These are phyloP conservation scores for Exophiala dermatitidis DNA, from an alignment of 2,329 filamentous ascomycete genomes.

Conservation along the genomic window DNA sequence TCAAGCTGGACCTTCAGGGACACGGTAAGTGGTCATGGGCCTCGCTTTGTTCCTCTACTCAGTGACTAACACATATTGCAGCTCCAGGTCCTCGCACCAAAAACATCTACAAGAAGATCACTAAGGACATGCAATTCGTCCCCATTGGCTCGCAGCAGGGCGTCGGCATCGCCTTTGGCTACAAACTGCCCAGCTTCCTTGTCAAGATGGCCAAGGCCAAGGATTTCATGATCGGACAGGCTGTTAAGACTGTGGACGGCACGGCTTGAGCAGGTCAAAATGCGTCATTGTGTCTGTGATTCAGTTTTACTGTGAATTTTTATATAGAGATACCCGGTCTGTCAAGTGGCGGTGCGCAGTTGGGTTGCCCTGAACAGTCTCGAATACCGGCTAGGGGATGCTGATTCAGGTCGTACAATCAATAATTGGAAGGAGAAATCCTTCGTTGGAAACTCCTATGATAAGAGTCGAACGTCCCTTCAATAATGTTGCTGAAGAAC, in stretches of 20 bases:
- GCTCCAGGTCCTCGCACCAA: conserved; percentile 27
- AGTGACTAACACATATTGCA: conserved; percentile 9
- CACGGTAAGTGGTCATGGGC: conserved; percentile 16
- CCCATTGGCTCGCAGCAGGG: conserved; percentile 36
- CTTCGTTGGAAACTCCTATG: too few species aligned
- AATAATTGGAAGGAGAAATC: too few species aligned
- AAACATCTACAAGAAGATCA: conserved; percentile 31
- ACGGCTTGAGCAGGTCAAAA: conserved; percentile 16
- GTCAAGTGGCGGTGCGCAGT: not conserved
- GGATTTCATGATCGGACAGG: conserved; percentile 33
- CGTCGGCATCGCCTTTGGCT: conserved; percentile 35
- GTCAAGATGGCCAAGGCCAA: conserved; percentile 35
- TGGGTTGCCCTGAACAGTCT: not conserved
- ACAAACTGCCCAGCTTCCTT: conserved; percentile 33
- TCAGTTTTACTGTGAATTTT: conserved; percentile 1
- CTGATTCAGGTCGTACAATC: too few species aligned
- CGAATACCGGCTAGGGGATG: too few species aligned
- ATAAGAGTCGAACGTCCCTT: too few species aligned
- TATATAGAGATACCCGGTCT: conserved; percentile 21
- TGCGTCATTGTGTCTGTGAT: not conserved
- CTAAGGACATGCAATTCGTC: conserved; percentile 34
- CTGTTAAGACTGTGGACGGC: conserved; percentile 26
- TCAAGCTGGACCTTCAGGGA: conserved; percentile 25
- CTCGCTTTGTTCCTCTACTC: not conserved
- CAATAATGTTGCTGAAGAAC: not conserved